Conservation (phyloP, 768 basidiomycete species). For the Tephrocybe sp. region DNA sequence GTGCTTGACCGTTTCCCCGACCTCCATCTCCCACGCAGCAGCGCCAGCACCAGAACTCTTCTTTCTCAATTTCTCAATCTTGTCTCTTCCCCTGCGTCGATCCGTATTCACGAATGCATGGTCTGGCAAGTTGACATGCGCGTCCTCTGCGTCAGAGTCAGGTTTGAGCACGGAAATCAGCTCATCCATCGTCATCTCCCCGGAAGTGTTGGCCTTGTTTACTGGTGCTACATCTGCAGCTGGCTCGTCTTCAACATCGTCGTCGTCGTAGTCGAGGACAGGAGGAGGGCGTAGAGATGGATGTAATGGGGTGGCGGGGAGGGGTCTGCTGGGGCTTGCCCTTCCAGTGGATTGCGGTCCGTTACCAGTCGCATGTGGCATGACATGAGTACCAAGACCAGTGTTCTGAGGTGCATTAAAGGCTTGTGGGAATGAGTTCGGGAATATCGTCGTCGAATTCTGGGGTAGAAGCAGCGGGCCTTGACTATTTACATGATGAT, state of each 20-base stretch:
- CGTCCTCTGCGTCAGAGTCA: neutral
- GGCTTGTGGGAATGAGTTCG: neutral
- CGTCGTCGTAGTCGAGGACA: neutral
- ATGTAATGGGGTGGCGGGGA: slow-evolving; percentile 6
- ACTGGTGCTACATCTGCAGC: neutral
- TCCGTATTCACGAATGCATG: slow-evolving; percentile 1
- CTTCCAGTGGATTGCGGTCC: slow-evolving; percentile 3
- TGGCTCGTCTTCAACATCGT: neutral
- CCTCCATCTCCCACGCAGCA: slow-evolving; percentile 16
- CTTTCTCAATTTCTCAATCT: neutral
- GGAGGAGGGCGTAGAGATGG: slow-evolving; percentile 7
- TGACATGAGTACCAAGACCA: slow-evolving; percentile 3
- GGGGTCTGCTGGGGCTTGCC: slow-evolving; percentile 3
- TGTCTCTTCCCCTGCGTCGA: neutral
- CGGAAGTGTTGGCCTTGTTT: slow-evolving; percentile 8
- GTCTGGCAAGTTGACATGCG: neutral
- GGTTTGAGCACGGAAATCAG: slow-evolving; percentile 4
- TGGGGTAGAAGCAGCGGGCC: slow-evolving; percentile 12
- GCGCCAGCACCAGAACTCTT: too few species aligned
- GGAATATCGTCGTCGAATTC: slow-evolving; percentile 5
- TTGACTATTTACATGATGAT: too few species aligned
- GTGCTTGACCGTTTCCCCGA: slow-evolving; percentile 17
- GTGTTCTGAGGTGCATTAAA: slow-evolving; percentile 8
- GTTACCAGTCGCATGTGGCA: slow-evolving; percentile 4
- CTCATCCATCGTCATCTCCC: slow-evolving; percentile 16